A percentile compares a stretch with the other conserved stretches of the same genome.
These are phyloP conservation scores for Phytopythium cucurbitacearum DNA, from an alignment of 352 stramenopile species.

Conservation along the genomic window DNA sequence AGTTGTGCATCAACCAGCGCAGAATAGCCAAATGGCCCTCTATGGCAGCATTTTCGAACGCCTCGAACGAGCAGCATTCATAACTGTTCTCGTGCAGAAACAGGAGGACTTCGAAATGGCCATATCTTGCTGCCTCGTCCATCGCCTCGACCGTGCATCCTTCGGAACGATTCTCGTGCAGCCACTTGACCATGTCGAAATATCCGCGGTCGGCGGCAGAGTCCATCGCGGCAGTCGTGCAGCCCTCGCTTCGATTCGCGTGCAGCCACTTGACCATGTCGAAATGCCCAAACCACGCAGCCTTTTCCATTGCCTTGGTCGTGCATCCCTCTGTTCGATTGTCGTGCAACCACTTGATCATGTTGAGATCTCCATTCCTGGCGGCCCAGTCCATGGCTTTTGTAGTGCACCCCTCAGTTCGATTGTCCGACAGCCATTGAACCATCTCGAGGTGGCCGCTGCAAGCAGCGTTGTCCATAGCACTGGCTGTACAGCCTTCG, in stretches of 20 bases:
- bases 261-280: slow-evolving; percentile 1
- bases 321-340: neutral
- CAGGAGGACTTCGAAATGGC: neutral
- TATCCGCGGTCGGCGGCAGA: neutral
- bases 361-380: neutral
- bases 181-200: neutral
- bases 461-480: neutral
- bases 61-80: neutral
- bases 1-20: neutral
- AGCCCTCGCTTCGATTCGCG: neutral
- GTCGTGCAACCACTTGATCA: slow-evolving; percentile 11
- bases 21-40: neutral
- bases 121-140: neutral
- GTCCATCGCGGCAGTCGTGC: neutral
- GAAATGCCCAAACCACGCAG: neutral
- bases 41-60: neutral
- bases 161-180: neutral
- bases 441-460: neutral
- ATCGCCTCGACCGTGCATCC: neutral
- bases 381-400: neutral
- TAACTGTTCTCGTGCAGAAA: neutral
- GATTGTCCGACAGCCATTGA: neutral
- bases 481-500: neutral
- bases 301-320: neutral
- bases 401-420: neutral